Conservation (phyloP, 148 eudicot genomes). For the Arctostaphylos glauca region DNA sequence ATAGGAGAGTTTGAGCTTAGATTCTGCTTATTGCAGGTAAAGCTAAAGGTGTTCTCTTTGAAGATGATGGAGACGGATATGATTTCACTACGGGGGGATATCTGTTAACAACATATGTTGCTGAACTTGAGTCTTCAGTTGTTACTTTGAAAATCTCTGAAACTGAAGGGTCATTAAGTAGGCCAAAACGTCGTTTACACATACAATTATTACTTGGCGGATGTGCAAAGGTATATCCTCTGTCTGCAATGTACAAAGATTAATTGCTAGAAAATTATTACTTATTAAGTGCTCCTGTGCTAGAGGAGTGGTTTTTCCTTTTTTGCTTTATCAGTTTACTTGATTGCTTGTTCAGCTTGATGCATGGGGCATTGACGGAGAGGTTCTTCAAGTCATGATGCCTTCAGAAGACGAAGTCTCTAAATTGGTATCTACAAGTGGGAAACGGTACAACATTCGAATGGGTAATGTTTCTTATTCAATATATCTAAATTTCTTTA, state of each 20-base stretch:
- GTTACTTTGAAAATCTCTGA: conserved; percentile 61
- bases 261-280: background rate
- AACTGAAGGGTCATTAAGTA: conserved; percentile 79
- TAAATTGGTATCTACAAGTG: conserved; percentile 46
- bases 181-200: conserved; percentile 82
- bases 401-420: conserved; percentile 74
- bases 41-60: conserved; percentile 88
- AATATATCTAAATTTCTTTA: background rate
- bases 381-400: conserved; percentile 55
- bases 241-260: conserved; percentile 15
- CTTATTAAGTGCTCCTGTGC: background rate
- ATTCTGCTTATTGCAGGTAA: conserved; percentile 53
- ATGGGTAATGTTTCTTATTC: conserved; percentile 48
- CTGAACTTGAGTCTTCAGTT: conserved; percentile 70
- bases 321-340: background rate
- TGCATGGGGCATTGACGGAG: conserved; percentile 87
- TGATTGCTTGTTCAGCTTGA: conserved; percentile 48
- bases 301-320: background rate
- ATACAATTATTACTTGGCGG: conserved; percentile 73
- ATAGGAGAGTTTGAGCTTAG: background rate
- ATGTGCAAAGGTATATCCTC: conserved; percentile 29
- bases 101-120: conserved; percentile 77
- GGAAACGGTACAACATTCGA: conserved; percentile 48
- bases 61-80: conserved; percentile 98
- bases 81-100: conserved; percentile 72